Evolutionary conservation across 2,329 filamentous ascomycete genomes (phyloP).

Genomic region (Colletotrichum lentis): DNA sequence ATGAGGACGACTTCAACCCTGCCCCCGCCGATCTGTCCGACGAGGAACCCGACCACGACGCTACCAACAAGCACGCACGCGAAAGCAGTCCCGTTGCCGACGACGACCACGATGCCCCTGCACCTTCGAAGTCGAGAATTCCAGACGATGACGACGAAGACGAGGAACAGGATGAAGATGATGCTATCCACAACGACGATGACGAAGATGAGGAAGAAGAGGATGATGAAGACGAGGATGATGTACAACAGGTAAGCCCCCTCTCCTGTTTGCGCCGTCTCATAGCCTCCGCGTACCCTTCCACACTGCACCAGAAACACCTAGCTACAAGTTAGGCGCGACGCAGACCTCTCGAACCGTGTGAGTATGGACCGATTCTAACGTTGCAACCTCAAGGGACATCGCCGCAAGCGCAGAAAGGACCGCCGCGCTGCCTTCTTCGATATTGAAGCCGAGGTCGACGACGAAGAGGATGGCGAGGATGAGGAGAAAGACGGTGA

Average conservation of each 20-base stretch:
- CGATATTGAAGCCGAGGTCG: slow-evolving; percentile 97
- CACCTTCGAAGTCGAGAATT: slow-evolving; percentile 38
- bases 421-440: slow-evolving; percentile 85
- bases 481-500: slow-evolving; percentile 91
- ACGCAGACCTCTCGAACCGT: background rate
- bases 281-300: too few species aligned
- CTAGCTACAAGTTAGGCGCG: background rate
- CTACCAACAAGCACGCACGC: slow-evolving; percentile 49
- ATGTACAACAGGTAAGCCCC: slow-evolving; percentile 69
- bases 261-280: background rate
- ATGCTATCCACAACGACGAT: slow-evolving; percentile 48
- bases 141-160: slow-evolving; percentile 49
- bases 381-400: slow-evolving; percentile 52
- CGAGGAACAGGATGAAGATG: slow-evolving; percentile 55
- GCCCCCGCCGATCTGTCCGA: slow-evolving; percentile 77
- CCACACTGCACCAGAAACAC: background rate
- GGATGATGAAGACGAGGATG: slow-evolving; percentile 67
- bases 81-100: slow-evolving; percentile 49
- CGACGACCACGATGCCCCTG: slow-evolving; percentile 51
- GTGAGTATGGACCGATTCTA: background rate
- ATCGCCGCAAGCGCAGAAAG: slow-evolving; percentile 83
- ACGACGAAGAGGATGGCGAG: slow-evolving; percentile 88
- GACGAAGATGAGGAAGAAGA: slow-evolving; percentile 51
- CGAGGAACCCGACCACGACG: slow-evolving; percentile 64
- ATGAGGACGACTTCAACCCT: slow-evolving; percentile 91